phyloP scores from a whole-genome alignment of 345 rosid species.

The Citrus unshiu region DNA sequence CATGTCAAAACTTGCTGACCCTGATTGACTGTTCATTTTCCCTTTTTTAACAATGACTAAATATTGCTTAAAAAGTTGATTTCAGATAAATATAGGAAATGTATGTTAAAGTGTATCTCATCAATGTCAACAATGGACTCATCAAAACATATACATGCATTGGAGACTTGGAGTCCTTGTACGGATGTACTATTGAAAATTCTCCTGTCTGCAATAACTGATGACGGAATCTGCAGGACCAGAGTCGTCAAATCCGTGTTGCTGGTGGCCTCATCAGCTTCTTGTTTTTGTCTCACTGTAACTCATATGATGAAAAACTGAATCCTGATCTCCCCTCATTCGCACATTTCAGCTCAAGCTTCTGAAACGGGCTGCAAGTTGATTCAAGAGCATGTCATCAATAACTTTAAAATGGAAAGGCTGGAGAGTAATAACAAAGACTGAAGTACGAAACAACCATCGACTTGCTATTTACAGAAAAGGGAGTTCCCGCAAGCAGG shows the following conservation, averaged over 20 bases:
- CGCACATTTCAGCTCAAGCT: conserved; percentile 79
- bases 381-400: conserved; percentile 7
- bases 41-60: too few relatives aligned
- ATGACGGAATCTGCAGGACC: background rate
- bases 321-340: conserved; percentile 73
- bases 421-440: background rate
- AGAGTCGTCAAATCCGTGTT: background rate
- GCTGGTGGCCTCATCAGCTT: background rate
- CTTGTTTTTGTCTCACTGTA: conserved; percentile 41
- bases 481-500: background rate
- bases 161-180: too few relatives aligned
- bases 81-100: background rate
- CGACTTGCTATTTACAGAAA: background rate
- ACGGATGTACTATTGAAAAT: background rate
- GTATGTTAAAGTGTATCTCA: background rate
- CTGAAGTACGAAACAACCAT: background rate
- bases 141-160: background rate
- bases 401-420: background rate
- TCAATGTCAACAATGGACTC: background rate
- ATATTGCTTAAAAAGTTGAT: too few relatives aligned
- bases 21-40: background rate
- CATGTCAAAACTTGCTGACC: background rate
- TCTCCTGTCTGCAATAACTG: background rate
- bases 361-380: conserved; percentile 82
- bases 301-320: conserved; percentile 79